Percentiles rank a stretch among this genome's conserved stretches.
These are phyloP conservation scores for Dactylonectria estremocensis DNA, from an alignment of 2,329 filamentous ascomycete species.

Conservation along the genomic window DNA sequence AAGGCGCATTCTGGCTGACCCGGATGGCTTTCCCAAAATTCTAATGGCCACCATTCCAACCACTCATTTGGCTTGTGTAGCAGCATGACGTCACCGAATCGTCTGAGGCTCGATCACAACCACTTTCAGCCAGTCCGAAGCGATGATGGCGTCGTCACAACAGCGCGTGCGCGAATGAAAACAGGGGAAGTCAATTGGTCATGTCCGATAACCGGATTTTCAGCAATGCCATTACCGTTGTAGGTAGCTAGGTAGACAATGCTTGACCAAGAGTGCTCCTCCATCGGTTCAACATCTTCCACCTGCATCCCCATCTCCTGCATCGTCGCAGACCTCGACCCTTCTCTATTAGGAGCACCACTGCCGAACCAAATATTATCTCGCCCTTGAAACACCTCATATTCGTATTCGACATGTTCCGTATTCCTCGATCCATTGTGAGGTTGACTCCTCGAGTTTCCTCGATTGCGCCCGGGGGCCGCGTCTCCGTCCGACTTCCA, in stretches of 20 bases:
- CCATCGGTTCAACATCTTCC: background rate
- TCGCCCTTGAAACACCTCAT: background rate
- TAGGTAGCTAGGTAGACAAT: background rate
- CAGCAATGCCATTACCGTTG: background rate
- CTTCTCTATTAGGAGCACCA: background rate
- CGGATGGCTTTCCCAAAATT: background rate
- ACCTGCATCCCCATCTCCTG: background rate
- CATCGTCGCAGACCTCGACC: background rate
- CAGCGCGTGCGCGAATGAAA: slow-evolving; percentile 12
- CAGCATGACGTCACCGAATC: slow-evolving; percentile 46
- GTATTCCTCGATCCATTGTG: slow-evolving; percentile 46
- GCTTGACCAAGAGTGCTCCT: background rate
- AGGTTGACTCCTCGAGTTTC: slow-evolving; percentile 40
- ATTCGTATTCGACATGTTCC: slow-evolving; percentile 49
- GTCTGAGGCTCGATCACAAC: slow-evolving; percentile 29
- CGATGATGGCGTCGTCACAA: slow-evolving; percentile 47
- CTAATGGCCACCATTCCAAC: background rate
- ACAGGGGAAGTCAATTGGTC: slow-evolving; percentile 15
- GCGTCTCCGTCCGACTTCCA: slow-evolving; percentile 26
- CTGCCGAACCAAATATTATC: background rate
- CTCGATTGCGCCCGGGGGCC: slow-evolving; percentile 14
- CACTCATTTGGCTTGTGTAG: slow-evolving; percentile 20
- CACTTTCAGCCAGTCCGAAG: slow-evolving; percentile 24
- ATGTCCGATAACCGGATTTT: slow-evolving; percentile 18
- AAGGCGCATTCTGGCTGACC: background rate